A percentile compares a stretch with the other conserved stretches of the same genome.
Conservation (phyloP, 805 yeast species). For the Hermanozyma aechmeae region DNA sequence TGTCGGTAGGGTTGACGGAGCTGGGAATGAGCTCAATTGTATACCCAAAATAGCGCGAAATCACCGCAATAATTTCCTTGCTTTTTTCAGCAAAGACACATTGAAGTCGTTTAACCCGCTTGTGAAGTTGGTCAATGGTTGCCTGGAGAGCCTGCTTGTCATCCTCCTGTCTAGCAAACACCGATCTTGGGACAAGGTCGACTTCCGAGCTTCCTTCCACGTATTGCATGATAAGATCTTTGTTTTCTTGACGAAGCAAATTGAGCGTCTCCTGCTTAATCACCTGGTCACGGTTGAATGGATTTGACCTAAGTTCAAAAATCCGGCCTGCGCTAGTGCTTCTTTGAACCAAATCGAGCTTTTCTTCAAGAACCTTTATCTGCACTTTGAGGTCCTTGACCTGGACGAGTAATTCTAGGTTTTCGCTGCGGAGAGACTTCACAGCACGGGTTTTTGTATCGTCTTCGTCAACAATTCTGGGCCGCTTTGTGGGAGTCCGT, state of each 20-base stretch:
- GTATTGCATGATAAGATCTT: constrained; percentile 33
- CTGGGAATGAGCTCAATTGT: constrained; percentile 53
- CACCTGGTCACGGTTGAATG: constrained; percentile 52
- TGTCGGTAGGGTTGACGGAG: constrained; percentile 33
- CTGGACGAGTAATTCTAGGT: constrained; percentile 25
- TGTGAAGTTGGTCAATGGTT: constrained; percentile 40
- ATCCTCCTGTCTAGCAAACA: constrained; percentile 51
- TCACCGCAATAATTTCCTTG: constrained; percentile 59
- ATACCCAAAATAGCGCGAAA: constrained; percentile 64
- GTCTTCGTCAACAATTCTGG: constrained; percentile 11
- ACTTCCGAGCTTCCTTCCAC: constrained; percentile 7
- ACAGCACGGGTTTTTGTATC: constrained; percentile 7
- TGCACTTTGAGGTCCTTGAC: constrained; percentile 27
- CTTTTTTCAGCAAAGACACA: constrained; percentile 58
- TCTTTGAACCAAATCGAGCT: constrained; percentile 17
- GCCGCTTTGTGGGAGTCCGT: constrained; percentile 18
- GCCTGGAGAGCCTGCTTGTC: constrained; percentile 42
- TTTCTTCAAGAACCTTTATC: constrained; percentile 24
- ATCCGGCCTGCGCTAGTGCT: constrained; percentile 28
- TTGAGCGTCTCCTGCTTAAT: constrained; percentile 45
- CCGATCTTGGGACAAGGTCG: constrained; percentile 46
- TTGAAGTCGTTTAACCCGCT: constrained; percentile 43
- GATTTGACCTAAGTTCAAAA: constrained; percentile 58
- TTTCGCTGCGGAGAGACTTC: constrained; percentile 31
- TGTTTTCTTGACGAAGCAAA: constrained; percentile 49